Evolutionary conservation across 352 stramenopile genomes (phyloP), one percentile per base, ranked within the genome.

Genomic region (Aphanomyces invadans): DNA sequence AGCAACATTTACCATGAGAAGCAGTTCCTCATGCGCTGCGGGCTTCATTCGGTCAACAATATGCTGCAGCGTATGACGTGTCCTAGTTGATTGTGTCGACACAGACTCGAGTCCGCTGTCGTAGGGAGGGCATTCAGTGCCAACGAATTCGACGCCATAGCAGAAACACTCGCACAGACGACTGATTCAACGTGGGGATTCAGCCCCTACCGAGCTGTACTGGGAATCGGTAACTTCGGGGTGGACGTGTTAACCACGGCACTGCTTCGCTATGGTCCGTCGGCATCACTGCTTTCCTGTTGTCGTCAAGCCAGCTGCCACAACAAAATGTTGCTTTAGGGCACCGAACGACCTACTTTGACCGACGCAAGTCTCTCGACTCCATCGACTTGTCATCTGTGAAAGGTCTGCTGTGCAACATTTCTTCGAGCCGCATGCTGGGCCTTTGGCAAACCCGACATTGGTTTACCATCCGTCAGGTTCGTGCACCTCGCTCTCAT

Each of bases 41-140:
- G 81, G 12, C 74, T 93, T 52, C 85, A 93, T 64, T 83, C 85
- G 49, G 72, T 91, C 52, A 94, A 94, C 73, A 92, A 90, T 69
- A 69, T 83, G 25, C 71, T 93, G 1, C 84, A 91, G 73, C 77
- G 82, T 87, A 62, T 11, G 57, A 17, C 17, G 1, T 60, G 10
- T 39, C 12, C 25, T 1, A 23, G 26, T 2, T 1, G 57, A 52
- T 7, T 49, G 17, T 33, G 53, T 26, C 66, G 26, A 46, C 19
- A 19, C 42, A 23, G 25, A 19, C 21, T n/a, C 44, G 57, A 32
- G 19, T 32, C 12, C 62, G 7, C 36, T 42, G 36, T 42, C 36
- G 36, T 42, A 90, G 80, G 71, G 2, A 71, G 59, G 3, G 74
- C 82, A 4, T 84, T 88, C 57, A 72, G 76, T 15, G 83, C 84